Base-by-base conservation (phyloP, 441 rosid genomes). In the Euphorbia schlechtendalii region DNA sequence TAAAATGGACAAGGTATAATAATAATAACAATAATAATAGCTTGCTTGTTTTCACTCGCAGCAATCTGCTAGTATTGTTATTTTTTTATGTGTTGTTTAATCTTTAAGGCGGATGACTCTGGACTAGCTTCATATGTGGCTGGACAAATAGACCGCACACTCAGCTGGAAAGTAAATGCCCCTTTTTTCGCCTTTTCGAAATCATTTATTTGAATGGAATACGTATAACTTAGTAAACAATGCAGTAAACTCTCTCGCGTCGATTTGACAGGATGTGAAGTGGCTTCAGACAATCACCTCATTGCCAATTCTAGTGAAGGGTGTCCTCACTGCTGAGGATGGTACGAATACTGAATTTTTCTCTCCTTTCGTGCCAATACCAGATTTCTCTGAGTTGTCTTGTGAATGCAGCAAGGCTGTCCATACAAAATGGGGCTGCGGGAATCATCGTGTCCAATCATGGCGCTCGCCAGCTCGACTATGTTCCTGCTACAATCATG, bases 391-490 rank as follows among this genome's bases (percentile, higher is more conserved):
- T 63, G 27, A 68, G 32, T 40, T 28, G 4, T 8, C 17, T 17
- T 13, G 17, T 36, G 30, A 56, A 8, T 78, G 79, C 86, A 94
- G 98, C 99, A 64, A 84, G 78, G 74, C 34, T 87, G 62, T 88
- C 96, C n/a, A 27, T 94, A 62, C 85, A 94, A 63, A 64, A 59
- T 36, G 98, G 99, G 73, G 96, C 82, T 68, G 88, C 96, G 2
- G 99, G 98, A 64, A 91, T 91, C 45, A 85, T 94, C 27, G 99
- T 94, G 41, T 94, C 98, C 66, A 94, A 94, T 68, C 99, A 94
- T 1, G 99, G 99, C 69, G 99, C 96, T 25, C 96, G 96, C 58
- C 99, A 94, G 69, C 96, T 94, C 8, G 99, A 94, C 72, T 91
- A 85, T 28, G 90, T 83, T 38, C 99, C 99, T 61, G 88, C 98